A percentile compares a stretch with the other conserved stretches of the same genome.
phyloP scores from a whole-genome alignment of 805 yeast genomes.

The Komagataella populi region DNA sequence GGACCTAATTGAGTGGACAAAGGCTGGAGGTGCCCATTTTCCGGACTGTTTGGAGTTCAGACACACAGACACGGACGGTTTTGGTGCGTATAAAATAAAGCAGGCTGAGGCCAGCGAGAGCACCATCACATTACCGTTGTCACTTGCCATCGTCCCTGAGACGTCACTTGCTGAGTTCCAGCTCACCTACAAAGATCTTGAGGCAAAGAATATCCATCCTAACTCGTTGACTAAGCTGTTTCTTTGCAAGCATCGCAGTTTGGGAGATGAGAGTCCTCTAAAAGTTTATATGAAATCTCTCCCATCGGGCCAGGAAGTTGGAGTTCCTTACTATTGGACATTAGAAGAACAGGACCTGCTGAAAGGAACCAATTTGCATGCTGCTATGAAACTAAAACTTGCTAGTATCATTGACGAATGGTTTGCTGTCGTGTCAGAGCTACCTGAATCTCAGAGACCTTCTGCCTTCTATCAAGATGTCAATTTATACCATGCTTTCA shows the following conservation, averaged over 20 bases:
- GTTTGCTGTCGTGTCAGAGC: conserved; percentile 18
- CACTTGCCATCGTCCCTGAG: neutral
- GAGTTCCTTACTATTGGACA: conserved; percentile 61
- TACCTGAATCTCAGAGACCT: conserved; percentile 8
- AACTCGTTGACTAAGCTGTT: neutral
- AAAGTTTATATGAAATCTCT: neutral
- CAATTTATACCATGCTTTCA: conserved; percentile 12
- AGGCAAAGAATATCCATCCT: neutral
- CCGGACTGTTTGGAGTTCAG: neutral
- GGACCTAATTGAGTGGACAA: neutral
- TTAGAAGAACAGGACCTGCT: conserved; percentile 33
- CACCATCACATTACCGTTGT: neutral
- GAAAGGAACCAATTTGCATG: conserved; percentile 59
- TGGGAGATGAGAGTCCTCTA: neutral
- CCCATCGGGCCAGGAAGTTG: conserved; percentile 21
- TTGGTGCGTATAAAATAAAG: neutral
- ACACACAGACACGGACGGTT: neutral
- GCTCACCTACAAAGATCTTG: neutral
- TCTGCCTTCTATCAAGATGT: conserved; percentile 11
- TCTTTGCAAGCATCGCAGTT: neutral
- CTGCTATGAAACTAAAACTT: conserved; percentile 34
- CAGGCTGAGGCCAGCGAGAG: neutral
- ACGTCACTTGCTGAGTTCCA: neutral
- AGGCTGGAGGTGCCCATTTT: neutral
- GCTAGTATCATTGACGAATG: conserved; percentile 44